phyloP scores from a whole-genome alignment of 192 early-diverging fungal species.

The Kappamyces sp. region DNA sequence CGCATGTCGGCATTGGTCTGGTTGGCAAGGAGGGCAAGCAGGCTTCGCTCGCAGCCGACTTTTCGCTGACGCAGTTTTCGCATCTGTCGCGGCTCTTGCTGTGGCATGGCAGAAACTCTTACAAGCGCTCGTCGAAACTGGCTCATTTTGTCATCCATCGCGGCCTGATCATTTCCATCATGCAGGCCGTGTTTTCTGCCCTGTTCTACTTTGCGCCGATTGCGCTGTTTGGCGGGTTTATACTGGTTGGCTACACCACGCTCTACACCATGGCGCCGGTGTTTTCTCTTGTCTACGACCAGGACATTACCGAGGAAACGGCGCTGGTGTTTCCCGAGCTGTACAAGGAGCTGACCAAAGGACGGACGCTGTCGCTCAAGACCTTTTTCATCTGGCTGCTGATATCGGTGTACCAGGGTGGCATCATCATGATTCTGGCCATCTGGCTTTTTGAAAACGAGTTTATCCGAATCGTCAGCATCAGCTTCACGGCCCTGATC shows the following conservation, averaged over 20 bases:
- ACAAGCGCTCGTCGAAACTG: constrained; percentile 78
- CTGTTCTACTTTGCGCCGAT: constrained; percentile 98
- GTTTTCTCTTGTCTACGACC: constrained; percentile 89
- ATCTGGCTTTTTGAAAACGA: constrained; percentile 93
- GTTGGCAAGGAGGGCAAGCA: constrained; percentile 95
- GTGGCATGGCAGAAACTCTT: constrained; percentile 95
- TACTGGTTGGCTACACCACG: constrained; percentile 91
- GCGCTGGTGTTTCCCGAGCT: constrained; percentile 89
- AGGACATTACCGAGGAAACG: constrained; percentile 82
- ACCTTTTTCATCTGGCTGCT: constrained; percentile 94
- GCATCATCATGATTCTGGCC: constrained; percentile 89
- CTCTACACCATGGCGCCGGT: constrained; percentile 95
- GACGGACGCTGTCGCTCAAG: constrained; percentile 81
- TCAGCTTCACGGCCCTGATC: constrained; percentile 89
- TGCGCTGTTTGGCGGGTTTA: constrained; percentile 74
- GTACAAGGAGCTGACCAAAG: constrained; percentile 92
- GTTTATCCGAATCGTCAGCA: constrained; percentile 90
- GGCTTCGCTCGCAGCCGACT: constrained; percentile 90
- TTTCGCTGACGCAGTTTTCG: constrained; percentile 85
- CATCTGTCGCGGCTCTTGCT: constrained; percentile 78
- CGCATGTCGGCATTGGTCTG: constrained; percentile 94
- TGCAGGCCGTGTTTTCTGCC: constrained; percentile 95
- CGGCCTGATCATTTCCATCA: constrained; percentile 93
- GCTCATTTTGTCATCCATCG: constrained; percentile 97
- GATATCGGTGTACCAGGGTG: constrained; percentile 95